Conservation (phyloP, 2,329 filamentous ascomycete species). For the Fusarium mexicanum region DNA sequence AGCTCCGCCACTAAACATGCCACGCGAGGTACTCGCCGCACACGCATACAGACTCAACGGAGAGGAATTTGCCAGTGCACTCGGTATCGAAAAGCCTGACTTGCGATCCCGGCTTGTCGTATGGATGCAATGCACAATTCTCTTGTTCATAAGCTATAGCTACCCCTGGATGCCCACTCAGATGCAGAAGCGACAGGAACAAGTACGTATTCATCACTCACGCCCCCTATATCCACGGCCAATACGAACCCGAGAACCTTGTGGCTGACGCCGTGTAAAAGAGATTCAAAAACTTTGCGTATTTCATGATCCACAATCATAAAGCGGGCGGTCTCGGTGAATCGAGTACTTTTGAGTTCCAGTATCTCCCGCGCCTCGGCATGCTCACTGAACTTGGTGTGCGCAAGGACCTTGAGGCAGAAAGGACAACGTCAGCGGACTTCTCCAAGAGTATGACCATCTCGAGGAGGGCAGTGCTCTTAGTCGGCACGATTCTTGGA, state of each 20-base stretch:
- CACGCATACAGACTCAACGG: slow-evolving; percentile 77
- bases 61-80: slow-evolving; percentile 65
- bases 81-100: slow-evolving; percentile 66
- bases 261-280: slow-evolving; percentile 30
- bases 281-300: slow-evolving; percentile 42
- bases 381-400: slow-evolving; percentile 49
- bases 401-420: not conserved
- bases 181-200: slow-evolving; percentile 50
- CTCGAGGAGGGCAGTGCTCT: slow-evolving; percentile 33
- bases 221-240: not conserved
- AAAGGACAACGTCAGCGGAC: not conserved
- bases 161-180: slow-evolving; percentile 49
- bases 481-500: slow-evolving; percentile 22
- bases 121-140: slow-evolving; percentile 72
- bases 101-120: slow-evolving; percentile 69
- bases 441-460: slow-evolving; percentile 3
- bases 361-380: slow-evolving; percentile 67
- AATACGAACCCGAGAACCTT: not conserved
- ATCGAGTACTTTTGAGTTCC: slow-evolving; percentile 74
- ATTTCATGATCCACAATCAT: slow-evolving; percentile 69
- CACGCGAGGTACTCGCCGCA: slow-evolving; percentile 73
- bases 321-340: slow-evolving; percentile 68
- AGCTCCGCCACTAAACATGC: slow-evolving; percentile 72
- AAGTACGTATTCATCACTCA: slow-evolving; percentile 34
- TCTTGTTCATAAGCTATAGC: slow-evolving; percentile 64